phyloP scores from a whole-genome alignment of 768 basidiomycete genomes.

The Hortiboletus flavorubellus region DNA sequence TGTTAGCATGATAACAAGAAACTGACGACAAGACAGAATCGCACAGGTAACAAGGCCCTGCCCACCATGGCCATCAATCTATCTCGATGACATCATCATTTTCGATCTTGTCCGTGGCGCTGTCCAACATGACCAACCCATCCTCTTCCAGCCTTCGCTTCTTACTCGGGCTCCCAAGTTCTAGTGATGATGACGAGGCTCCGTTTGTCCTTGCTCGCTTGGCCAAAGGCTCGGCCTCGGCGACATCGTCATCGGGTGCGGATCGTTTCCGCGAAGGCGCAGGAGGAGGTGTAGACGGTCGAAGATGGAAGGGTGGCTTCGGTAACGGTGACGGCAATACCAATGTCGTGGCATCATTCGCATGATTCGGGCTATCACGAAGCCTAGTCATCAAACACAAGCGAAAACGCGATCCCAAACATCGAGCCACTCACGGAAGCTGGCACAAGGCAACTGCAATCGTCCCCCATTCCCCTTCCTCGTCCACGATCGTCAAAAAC shows the following conservation, averaged over 20 bases:
- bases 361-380: conserved; percentile 50
- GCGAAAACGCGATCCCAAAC: background rate
- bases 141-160: conserved; percentile 67
- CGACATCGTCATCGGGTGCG: conserved; percentile 55
- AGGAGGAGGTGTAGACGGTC: conserved; percentile 35
- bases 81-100: conserved; percentile 59
- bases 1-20: conserved; percentile 2
- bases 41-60: background rate
- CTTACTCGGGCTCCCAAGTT: conserved; percentile 56
- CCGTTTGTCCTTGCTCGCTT: conserved; percentile 49
- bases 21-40: background rate
- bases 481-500: conserved; percentile 87
- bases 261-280: conserved; percentile 55
- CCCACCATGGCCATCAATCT: conserved; percentile 35
- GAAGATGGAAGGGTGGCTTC: conserved; percentile 44
- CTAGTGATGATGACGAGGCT: conserved; percentile 6
- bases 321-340: conserved; percentile 68
- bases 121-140: conserved; percentile 66
- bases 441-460: conserved; percentile 66
- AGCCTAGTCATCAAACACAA: background rate
- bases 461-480: conserved; percentile 73
- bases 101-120: conserved; percentile 48
- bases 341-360: conserved; percentile 47
- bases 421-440: conserved; percentile 58
- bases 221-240: conserved; percentile 52